Evolutionary conservation across 2,329 filamentous ascomycete species (phyloP).

Genomic region (Sporothrix luriei): DNA sequence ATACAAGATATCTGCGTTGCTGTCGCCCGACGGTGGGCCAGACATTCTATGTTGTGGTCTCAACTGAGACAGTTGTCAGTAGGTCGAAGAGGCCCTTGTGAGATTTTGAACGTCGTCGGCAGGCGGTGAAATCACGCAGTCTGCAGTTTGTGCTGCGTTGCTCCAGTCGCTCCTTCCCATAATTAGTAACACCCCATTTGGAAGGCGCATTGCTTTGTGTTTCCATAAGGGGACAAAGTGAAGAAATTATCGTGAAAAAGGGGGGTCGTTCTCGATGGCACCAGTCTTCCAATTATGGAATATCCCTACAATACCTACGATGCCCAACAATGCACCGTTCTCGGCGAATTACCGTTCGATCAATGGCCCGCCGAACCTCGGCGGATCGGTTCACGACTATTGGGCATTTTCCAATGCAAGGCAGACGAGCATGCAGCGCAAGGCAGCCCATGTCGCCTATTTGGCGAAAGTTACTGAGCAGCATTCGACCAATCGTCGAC

Average conservation of each 20-base stretch:
- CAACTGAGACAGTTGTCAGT: background rate
- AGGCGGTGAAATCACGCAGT: background rate
- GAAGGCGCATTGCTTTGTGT: no score
- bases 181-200: no score
- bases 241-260: no score
- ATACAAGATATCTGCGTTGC: background rate
- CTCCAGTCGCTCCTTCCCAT: no score
- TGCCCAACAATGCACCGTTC: background rate
- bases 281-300: background rate
- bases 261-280: background rate
- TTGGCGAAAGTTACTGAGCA: background rate
- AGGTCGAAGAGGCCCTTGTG: background rate
- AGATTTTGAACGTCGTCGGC: background rate
- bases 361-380: background rate
- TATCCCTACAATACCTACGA: background rate
- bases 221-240: no score
- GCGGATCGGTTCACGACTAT: background rate
- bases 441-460: background rate
- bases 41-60: background rate
- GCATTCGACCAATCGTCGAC: background rate
- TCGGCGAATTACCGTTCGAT: background rate
- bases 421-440: background rate
- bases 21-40: background rate
- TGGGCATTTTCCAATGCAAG: background rate
- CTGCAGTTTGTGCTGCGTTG: no score